A percentile compares a stretch with the other conserved stretches of the same genome.
Conservation (phyloP, 78 protist species). For the Monocercomonoides exilis region DNA sequence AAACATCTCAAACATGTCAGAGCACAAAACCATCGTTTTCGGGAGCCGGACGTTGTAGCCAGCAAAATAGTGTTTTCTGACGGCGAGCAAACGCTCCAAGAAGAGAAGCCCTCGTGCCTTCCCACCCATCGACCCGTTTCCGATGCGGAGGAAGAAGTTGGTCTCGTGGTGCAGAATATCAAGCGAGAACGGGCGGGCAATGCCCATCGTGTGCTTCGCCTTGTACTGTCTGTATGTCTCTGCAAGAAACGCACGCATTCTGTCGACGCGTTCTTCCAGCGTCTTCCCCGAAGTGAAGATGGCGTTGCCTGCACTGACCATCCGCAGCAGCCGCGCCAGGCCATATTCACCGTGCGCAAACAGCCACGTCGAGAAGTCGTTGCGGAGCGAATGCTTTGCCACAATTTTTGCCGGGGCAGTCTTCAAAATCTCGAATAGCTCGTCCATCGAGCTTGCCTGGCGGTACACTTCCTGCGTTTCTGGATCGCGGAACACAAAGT, state of each 20-base stretch:
- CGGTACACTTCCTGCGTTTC: neutral
- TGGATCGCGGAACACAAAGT: neutral
- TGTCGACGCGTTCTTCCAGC: neutral
- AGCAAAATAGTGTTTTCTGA: neutral
- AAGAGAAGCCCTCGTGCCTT: slow-evolving; percentile 17
- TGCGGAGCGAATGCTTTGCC: neutral
- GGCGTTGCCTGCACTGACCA: neutral
- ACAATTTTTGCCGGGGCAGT: neutral
- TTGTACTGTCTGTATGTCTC: neutral
- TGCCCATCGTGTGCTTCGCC: slow-evolving; percentile 4
- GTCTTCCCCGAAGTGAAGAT: neutral
- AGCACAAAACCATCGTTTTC: neutral
- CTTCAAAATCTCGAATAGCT: neutral
- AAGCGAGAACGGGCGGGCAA: neutral
- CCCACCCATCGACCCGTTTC: neutral
- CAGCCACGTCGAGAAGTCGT: slow-evolving; percentile 8
- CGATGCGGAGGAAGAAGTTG: neutral
- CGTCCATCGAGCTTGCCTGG: neutral
- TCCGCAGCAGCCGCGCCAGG: neutral
- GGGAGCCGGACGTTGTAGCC: neutral
- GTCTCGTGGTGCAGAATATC: neutral
- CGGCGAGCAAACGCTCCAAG: slow-evolving; percentile 5
- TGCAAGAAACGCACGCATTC: neutral
- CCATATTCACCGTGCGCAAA: slow-evolving; percentile 2
- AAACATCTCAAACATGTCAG: neutral